These are phyloP conservation scores for Tuber umbilicatum DNA, from an alignment of 495 filamentous ascomycete species.

Conservation along the genomic window DNA sequence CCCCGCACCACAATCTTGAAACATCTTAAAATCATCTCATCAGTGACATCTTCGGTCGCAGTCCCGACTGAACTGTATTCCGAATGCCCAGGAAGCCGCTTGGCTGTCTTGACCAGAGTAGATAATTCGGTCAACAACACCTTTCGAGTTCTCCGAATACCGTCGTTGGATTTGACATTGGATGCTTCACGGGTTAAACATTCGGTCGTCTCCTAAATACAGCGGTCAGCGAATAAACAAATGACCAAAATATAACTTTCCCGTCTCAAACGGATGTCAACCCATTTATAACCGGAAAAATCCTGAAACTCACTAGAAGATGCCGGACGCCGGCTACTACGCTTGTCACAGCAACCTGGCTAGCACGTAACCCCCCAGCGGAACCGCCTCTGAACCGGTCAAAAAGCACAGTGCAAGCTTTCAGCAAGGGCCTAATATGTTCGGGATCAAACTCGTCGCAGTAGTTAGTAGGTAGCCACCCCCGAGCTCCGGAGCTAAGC, in stretches of 20 bases:
- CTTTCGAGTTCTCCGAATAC: constrained; percentile 75
- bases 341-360: constrained; percentile 83
- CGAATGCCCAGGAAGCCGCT: constrained; percentile 53
- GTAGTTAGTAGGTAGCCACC: constrained; percentile 98
- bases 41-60: constrained; percentile 63
- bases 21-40: constrained; percentile 86
- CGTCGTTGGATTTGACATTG: constrained; percentile 64
- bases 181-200: constrained; percentile 77
- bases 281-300: background rate
- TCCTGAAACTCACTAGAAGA: constrained; percentile 62
- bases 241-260: background rate
- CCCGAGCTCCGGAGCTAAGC: constrained; percentile 74
- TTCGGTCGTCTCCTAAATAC: constrained; percentile 68
- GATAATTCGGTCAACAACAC: constrained; percentile 82
- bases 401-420: constrained; percentile 85
- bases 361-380: constrained; percentile 57
- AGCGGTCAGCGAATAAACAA: constrained; percentile 23
- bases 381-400: constrained; percentile 71
- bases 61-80: constrained; percentile 36
- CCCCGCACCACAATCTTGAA: constrained; percentile 90
- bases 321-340: constrained; percentile 88
- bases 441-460: constrained; percentile 89
- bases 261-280: constrained; percentile 16
- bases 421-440: constrained; percentile 74
- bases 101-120: constrained; percentile 76